Percentiles rank a stretch among this genome's conserved stretches.
Evolutionary conservation across 2,329 filamentous ascomycete genomes (phyloP).

Genomic region (Aureobasidium pullulans): DNA sequence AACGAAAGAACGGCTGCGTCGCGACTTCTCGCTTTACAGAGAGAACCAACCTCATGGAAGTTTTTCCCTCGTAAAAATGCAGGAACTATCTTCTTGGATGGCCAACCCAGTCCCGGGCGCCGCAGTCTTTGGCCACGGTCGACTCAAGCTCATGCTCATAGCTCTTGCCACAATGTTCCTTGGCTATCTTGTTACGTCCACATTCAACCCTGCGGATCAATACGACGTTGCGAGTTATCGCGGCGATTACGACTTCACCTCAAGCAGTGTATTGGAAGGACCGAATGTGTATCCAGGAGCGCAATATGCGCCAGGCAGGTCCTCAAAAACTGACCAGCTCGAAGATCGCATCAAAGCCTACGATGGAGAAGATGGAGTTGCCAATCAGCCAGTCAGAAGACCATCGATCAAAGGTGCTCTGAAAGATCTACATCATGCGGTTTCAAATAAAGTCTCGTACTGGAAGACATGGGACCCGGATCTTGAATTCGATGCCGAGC

Average conservation of each 20-base stretch:
- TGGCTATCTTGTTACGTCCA: conserved; percentile 26
- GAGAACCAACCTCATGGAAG: not conserved
- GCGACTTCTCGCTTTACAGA: not conserved
- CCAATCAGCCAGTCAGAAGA: conserved; percentile 11
- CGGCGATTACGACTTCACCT: conserved; percentile 16
- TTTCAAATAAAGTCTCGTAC: conserved; percentile 25
- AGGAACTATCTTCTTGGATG: conserved; percentile 15
- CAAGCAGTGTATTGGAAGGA: conserved; percentile 20
- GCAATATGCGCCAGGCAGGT: conserved; percentile 1
- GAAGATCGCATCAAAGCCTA: not conserved
- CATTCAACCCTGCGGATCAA: conserved; percentile 17
- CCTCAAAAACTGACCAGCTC: not conserved
- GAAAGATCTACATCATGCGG: conserved; percentile 26
- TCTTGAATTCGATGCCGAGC: not conserved
- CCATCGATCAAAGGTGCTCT: conserved; percentile 27
- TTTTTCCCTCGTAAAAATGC: not conserved
- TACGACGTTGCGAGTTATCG: not conserved
- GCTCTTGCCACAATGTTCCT: conserved; percentile 23
- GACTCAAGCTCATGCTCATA: conserved; percentile 21
- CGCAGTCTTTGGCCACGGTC: conserved; percentile 15
- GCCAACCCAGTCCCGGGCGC: not conserved
- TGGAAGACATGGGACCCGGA: conserved; percentile 20
- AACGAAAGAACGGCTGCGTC: not conserved
- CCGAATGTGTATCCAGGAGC: conserved; percentile 18
- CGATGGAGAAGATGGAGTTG: conserved; percentile 8